Percentiles rank a stretch among this genome's conserved stretches.
These are phyloP conservation scores for Fusarium equiseti DNA, from an alignment of 2,329 filamentous ascomycete species.

Conservation along the genomic window DNA sequence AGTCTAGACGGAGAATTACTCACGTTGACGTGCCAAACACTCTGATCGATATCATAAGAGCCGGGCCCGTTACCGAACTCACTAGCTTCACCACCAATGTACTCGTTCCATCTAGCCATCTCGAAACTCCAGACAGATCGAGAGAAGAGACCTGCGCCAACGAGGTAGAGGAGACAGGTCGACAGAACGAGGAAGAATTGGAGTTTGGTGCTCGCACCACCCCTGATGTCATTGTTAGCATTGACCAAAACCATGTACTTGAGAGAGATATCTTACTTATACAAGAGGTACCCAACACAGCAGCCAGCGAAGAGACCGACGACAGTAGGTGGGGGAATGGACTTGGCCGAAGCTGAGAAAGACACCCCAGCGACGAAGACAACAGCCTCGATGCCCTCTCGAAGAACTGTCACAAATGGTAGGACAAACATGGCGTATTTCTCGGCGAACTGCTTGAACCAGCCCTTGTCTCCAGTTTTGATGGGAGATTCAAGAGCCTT, in stretches of 20 bases:
- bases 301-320: constrained; percentile 76
- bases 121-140: constrained; percentile 81
- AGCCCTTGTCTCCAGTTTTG: constrained; percentile 56
- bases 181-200: constrained; percentile 86
- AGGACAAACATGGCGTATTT: constrained; percentile 89
- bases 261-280: constrained; percentile 69
- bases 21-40: constrained; percentile 86
- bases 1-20: constrained; percentile 48
- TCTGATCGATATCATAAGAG: constrained; percentile 82
- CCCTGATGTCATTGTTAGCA: constrained; percentile 47
- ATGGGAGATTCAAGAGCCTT: constrained; percentile 70
- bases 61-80: constrained; percentile 72
- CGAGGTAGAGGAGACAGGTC: constrained; percentile 86
- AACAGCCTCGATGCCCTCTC: constrained; percentile 88
- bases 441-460: constrained; percentile 74
- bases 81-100: constrained; percentile 68
- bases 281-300: constrained; percentile 78
- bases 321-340: constrained; percentile 83
- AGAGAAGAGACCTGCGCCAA: constrained; percentile 85
- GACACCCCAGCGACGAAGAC: constrained; percentile 89
- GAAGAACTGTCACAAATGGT: constrained; percentile 87
- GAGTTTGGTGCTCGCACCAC: constrained; percentile 57
- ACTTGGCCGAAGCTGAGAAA: constrained; percentile 77
- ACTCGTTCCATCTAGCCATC: constrained; percentile 74
- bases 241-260: neutral